phyloP scores from a whole-genome alignment of 2,329 filamentous ascomycete genomes.

The Pseudogymnoascus sp. region DNA sequence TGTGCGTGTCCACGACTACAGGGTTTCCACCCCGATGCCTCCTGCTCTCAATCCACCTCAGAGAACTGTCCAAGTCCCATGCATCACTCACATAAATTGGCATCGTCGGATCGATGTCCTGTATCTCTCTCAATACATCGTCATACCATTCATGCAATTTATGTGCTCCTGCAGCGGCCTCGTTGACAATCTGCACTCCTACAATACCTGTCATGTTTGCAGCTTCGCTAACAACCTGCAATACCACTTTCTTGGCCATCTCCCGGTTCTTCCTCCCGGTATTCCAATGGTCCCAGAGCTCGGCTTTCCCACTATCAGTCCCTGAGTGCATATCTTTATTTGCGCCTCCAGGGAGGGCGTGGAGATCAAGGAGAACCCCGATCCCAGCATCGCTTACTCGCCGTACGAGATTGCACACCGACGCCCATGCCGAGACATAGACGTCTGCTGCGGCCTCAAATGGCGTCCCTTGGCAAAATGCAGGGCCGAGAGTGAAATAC shows the following conservation, averaged over 20 bases:
- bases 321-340: constrained; percentile 48
- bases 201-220: constrained; percentile 31
- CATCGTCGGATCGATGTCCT: constrained; percentile 38
- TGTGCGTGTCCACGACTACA: constrained; percentile 49
- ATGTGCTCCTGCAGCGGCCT: constrained; percentile 40
- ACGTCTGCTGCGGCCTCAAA: constrained; percentile 39
- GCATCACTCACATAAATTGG: constrained; percentile 51
- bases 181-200: constrained; percentile 51
- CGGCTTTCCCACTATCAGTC: constrained; percentile 41
- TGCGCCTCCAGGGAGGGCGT: constrained; percentile 49
- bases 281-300: constrained; percentile 35
- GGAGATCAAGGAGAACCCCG: constrained; percentile 48
- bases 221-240: constrained; percentile 34
- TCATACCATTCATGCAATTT: constrained; percentile 51
- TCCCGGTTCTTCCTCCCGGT: constrained; percentile 32
- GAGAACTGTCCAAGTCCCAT: constrained; percentile 40
- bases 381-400: constrained; percentile 40
- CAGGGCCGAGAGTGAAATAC: constrained; percentile 46
- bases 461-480: constrained; percentile 41
- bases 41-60: constrained; percentile 37
- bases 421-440: constrained; percentile 45
- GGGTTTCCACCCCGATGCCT: constrained; percentile 33
- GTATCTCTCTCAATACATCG: constrained; percentile 37
- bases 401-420: constrained; percentile 38
- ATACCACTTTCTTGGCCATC: constrained; percentile 41